Evolutionary conservation across 805 yeast species (phyloP).

Genomic region (Ascoidea rubescens): DNA sequence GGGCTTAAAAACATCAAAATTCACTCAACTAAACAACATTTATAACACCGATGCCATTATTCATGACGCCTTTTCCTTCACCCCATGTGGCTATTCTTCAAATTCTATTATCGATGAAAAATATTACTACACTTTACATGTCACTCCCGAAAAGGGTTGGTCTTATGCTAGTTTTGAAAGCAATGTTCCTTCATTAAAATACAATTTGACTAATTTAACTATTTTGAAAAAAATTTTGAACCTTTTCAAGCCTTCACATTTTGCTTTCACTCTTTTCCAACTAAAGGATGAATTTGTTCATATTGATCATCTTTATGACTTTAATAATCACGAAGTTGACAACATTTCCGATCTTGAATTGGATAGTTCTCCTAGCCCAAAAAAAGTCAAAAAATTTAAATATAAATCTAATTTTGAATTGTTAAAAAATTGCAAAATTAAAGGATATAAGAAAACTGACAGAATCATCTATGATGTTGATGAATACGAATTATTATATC

Average conservation of each 20-base stretch:
- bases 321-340: slow-evolving; percentile 1
- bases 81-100: slow-evolving; percentile 92
- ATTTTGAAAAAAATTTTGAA: slow-evolving; percentile 45
- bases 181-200: slow-evolving; percentile 41
- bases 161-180: slow-evolving; percentile 95
- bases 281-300: slow-evolving; percentile 14
- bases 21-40: slow-evolving; percentile 48
- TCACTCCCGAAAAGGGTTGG: slow-evolving; percentile 90
- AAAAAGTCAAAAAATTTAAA: too few relatives aligned
- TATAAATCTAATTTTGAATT: slow-evolving; percentile 15
- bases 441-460: slow-evolving; percentile 49
- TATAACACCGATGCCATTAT: slow-evolving; percentile 29
- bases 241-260: slow-evolving; percentile 63
- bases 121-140: slow-evolving; percentile 74
- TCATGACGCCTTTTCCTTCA: slow-evolving; percentile 81
- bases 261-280: slow-evolving; percentile 44
- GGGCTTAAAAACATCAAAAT: slow-evolving; percentile 56
- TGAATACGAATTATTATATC: slow-evolving; percentile 59
- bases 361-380: slow-evolving; percentile 3
- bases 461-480: slow-evolving; percentile 61
- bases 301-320: slow-evolving; percentile 3
- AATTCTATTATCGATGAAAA: slow-evolving; percentile 56
- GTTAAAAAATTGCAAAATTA: slow-evolving; percentile 21
- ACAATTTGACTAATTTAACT: slow-evolving; percentile 30
- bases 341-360: slow-evolving; percentile 1